Conservation (phyloP, 2,329 filamentous ascomycete species). For the Pseudogymnoascus sp. region DNA sequence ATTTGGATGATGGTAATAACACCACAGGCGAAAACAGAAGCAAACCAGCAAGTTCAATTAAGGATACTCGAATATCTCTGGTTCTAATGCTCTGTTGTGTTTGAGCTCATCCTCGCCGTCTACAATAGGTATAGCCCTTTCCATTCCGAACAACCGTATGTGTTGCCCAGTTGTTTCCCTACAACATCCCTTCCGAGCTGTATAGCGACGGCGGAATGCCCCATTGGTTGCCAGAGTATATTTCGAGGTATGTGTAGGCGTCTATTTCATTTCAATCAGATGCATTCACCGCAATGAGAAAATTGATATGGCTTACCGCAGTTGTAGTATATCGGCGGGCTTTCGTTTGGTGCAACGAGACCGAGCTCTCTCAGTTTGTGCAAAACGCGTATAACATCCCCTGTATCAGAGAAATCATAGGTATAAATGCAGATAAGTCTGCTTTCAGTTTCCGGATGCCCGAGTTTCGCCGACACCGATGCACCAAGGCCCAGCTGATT, state of each 20-base stretch:
- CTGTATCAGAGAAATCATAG: conserved; percentile 57
- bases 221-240: conserved; percentile 52
- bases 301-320: conserved; percentile 20
- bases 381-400: conserved; percentile 62
- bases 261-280: conserved; percentile 35
- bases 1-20: neutral
- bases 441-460: conserved; percentile 33
- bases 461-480: conserved; percentile 57
- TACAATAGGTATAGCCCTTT: neutral
- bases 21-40: neutral
- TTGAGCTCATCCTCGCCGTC: neutral
- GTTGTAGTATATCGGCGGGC: conserved; percentile 64
- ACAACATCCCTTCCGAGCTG: conserved; percentile 34
- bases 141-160: neutral
- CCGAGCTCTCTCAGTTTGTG: conserved; percentile 51
- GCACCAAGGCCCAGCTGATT: conserved; percentile 63
- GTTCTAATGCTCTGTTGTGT: neutral
- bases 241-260: conserved; percentile 58
- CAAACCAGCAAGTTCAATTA: neutral
- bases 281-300: neutral
- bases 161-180: neutral
- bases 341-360: conserved; percentile 37
- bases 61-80: neutral
- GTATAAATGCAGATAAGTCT: conserved; percentile 73
- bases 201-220: conserved; percentile 52